Conservation (phyloP, 179 eudicot genomes). For the Actinidia arguta region DNA sequence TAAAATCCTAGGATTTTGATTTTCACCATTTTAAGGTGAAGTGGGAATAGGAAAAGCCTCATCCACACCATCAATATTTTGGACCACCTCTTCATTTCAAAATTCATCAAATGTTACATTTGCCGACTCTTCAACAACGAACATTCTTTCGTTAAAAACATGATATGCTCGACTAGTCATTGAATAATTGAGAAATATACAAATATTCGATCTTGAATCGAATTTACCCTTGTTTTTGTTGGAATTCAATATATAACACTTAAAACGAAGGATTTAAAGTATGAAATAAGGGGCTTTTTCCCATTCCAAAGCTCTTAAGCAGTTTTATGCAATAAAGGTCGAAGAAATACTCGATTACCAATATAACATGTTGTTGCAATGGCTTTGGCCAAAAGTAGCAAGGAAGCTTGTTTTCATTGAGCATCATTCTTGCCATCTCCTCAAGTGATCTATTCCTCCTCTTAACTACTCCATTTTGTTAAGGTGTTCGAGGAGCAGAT, state of each 20-base stretch:
- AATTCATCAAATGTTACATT: not conserved
- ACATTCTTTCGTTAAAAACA: not conserved
- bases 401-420: not conserved
- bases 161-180: not conserved
- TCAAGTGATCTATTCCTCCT: not conserved
- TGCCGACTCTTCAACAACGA: not conserved
- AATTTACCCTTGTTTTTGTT: not conserved
- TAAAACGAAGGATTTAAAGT: not conserved
- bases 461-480: not conserved
- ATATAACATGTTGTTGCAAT: not conserved
- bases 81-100: not conserved
- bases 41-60: not conserved
- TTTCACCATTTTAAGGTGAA: not conserved
- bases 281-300: not conserved
- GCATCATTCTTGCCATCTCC: not conserved
- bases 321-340: not conserved
- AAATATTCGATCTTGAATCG: not conserved
- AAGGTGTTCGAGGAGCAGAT: not conserved
- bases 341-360: not conserved
- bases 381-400: not conserved
- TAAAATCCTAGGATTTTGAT: not conserved
- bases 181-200: not conserved
- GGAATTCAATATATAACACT: not conserved
- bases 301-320: not conserved
- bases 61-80: not conserved